Conservation (phyloP, 179 eudicot species). For the Drosera spatulata region DNA sequence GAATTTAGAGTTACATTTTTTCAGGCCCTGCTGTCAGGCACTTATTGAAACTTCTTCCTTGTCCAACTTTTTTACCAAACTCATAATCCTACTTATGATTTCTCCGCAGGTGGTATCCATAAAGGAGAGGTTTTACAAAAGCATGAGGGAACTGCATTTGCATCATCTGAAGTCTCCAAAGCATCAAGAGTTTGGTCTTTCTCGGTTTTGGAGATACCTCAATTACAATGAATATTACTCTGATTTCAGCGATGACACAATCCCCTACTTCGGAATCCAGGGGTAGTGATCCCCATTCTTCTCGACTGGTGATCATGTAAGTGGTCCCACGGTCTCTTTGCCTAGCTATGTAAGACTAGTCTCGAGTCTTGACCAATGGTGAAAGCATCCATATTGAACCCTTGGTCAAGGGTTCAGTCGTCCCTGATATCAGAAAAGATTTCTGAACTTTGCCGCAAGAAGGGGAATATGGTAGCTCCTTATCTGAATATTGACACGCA, state of each 20-base stretch:
- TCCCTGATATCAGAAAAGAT: no score
- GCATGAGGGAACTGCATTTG: conserved; percentile 47
- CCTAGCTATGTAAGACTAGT: no score
- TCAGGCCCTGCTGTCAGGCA: conserved; percentile 32
- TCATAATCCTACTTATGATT: not conserved
- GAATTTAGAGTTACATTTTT: no score
- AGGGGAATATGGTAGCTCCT: no score
- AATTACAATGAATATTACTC: conserved; percentile 66
- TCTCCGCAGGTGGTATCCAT: conserved; percentile 45
- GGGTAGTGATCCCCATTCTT: not conserved
- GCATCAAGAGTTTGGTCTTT: conserved; percentile 59
- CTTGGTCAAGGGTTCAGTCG: no score
- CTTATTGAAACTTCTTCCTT: not conserved
- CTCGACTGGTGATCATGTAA: no score
- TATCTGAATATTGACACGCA: no score
- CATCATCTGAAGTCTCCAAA: conserved; percentile 70
- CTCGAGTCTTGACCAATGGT: no score
- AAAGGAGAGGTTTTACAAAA: conserved; percentile 41
- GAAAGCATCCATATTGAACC: no score
- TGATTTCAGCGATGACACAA: conserved; percentile 22
- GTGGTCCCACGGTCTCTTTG: no score
- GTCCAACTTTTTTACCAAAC: no score
- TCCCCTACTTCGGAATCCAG: conserved; percentile 12
- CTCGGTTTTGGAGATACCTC: conserved; percentile 71
- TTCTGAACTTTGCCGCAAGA: no score